Base-by-base conservation (phyloP, 2,329 filamentous ascomycete species). In the Botryotinia narcissicola region DNA sequence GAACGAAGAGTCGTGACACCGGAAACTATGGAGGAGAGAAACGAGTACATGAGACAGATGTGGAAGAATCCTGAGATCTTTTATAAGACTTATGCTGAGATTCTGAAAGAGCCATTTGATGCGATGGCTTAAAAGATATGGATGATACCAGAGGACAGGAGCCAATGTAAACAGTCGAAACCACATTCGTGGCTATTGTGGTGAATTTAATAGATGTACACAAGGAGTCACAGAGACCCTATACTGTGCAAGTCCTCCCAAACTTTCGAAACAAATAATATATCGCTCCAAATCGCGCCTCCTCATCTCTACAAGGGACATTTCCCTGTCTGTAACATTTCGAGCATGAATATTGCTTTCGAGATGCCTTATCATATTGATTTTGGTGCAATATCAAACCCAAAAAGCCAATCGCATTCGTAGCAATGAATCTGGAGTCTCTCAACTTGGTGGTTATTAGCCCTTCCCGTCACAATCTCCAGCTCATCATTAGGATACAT, bases 11-110 rank as follows among this genome's bases (percentile, higher is more conserved):
- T 73, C n/a, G 46, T 51, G 10, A 32, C 62, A 14, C 42, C 35
- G 14, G 72, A 70, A 25, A 63, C 46, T 1, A 46, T 70, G 32
- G 71, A 72, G 40, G 63, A 42, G 10, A 68, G 71, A 10, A 72
- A 72, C 40, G 62, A 72, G n/a, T 59, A 18, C 12, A 29, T 72
- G 51, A 72, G 71, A 67, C 37, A 69, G n/a, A 29, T 46, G 37
- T 69, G 51, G 48, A 68, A 48, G 37, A 37, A 67, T 42, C 35
- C 51, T 2, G 48, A 57, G 5, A 12, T 32, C 8, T 69, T 25
- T 32, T 25, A 42, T 25, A 42, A 57, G 12, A n/a, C 66, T 42
- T 69, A 57, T 64, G 32, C 14, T 29, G 42, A 64, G 40, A 48
- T 48, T 25, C 9, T 71, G 69, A 64, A 32, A 37, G 59, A 40